phyloP scores from a whole-genome alignment of 129 eudicot species.

The Escallonia herrerae region DNA sequence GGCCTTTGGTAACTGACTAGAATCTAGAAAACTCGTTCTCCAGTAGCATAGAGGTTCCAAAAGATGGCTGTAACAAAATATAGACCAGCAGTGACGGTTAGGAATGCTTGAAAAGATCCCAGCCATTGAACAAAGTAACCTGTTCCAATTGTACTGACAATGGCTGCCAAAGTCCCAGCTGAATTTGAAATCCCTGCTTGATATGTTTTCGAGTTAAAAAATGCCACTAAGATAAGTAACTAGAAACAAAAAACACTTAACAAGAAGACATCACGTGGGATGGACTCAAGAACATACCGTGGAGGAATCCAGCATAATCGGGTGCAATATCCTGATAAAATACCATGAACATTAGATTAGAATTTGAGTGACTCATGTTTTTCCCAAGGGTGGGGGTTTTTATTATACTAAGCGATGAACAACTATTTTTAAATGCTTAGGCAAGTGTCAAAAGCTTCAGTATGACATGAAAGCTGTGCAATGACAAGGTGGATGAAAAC shows the following conservation, averaged over 20 bases:
- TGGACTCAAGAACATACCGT: slow-evolving; percentile 45
- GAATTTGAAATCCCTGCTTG: slow-evolving; percentile 82
- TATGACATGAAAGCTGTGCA: not conserved
- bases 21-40: slow-evolving; percentile 66
- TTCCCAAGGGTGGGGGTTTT: no score
- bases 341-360: slow-evolving; percentile 9
- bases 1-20: not conserved
- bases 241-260: not conserved
- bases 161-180: slow-evolving; percentile 91
- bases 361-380: not conserved
- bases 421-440: no score
- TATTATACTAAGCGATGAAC: not conserved
- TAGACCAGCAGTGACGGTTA: slow-evolving; percentile 74
- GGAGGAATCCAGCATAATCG: slow-evolving; percentile 80
- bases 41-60: slow-evolving; percentile 80
- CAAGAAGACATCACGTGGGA: not conserved
- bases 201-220: not conserved
- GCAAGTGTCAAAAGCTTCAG: not conserved
- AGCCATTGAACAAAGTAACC: slow-evolving; percentile 90
- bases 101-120: slow-evolving; percentile 91
- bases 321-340: slow-evolving; percentile 87
- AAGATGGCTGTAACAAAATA: slow-evolving; percentile 71
- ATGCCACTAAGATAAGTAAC: not conserved
- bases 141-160: slow-evolving; percentile 83
- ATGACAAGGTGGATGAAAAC: not conserved